Evolutionary conservation across 495 filamentous ascomycete genomes (phyloP), one percentile per base, ranked within the genome.

Genomic region (Daldinia childiae): DNA sequence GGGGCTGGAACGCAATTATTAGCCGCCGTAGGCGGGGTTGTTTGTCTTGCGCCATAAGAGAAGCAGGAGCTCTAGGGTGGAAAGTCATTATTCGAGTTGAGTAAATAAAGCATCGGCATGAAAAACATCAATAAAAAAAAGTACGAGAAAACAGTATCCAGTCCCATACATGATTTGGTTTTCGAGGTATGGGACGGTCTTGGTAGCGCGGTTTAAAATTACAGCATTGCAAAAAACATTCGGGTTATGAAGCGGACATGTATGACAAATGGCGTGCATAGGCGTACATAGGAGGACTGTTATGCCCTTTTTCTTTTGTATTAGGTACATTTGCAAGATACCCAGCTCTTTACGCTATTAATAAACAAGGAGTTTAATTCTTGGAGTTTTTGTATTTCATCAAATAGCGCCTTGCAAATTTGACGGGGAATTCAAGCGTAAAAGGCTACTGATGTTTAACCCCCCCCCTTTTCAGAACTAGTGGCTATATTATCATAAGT

Each of bases 1-100:
- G 83, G 66, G 91, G 90, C 3, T 86, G 85, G 78, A 87, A 92
- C 76, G 90, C 90, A 15, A 69, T 93, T 55, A 87, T 93, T 65
- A 89, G 89, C 56, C 80, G 90, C 30, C 83, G 83, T 50, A 85
- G 88, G 55, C 82, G 88, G 69, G 88, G 86, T 0, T 93, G 91
- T 74, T 68, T 92, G 38, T 83, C 84, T 8, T 92, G 91, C 73
- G 89, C 89, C 69, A 85, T 93, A 29, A 82, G 91, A 26, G 90
- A 93, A 79, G 90, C 90, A 0, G 86, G 85, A 11, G 91, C 90
- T 6, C 70, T 92, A 52, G 87, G 87, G 6, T 87, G 90, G 79
- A 86, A 83, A 51, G 85, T 92, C 17, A 82, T 93, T 39, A 81
- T 93, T 38, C 82, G 90, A 60, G 83, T 91, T 11, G 84, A 87